These are phyloP conservation scores for Septoria petroselini DNA, from an alignment of 2,329 filamentous ascomycete species.

Conservation along the genomic window DNA sequence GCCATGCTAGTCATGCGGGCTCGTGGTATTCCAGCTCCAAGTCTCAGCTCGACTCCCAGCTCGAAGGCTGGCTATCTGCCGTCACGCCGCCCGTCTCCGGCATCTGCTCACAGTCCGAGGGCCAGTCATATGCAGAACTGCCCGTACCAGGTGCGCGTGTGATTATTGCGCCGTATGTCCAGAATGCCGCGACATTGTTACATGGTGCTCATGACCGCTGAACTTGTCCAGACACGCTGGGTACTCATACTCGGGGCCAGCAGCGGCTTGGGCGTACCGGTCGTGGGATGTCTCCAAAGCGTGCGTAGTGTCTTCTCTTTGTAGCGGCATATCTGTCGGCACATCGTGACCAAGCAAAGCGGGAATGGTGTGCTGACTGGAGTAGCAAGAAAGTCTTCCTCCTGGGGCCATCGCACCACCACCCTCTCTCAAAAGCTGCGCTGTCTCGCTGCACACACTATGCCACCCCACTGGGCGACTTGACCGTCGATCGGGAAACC, in stretches of 20 bases:
- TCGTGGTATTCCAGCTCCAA: slow-evolving; percentile 76
- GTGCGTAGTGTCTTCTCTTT: slow-evolving; percentile 43
- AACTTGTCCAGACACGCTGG: slow-evolving; percentile 72
- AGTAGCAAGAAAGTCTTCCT: slow-evolving; percentile 80
- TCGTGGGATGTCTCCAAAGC: slow-evolving; percentile 75
- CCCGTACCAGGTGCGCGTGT: slow-evolving; percentile 74
- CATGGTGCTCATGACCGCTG: slow-evolving; percentile 33
- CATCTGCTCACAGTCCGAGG: slow-evolving; percentile 48
- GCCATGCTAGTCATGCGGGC: slow-evolving; percentile 72
- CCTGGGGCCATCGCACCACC: slow-evolving; percentile 87
- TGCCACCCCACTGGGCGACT: slow-evolving; percentile 69
- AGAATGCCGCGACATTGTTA: slow-evolving; percentile 2
- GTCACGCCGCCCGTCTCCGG: slow-evolving; percentile 67
- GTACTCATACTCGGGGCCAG: slow-evolving; percentile 85
- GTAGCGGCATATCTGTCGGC: not conserved
- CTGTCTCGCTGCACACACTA: slow-evolving; percentile 70
- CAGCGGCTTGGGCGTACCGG: slow-evolving; percentile 93
- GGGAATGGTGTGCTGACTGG: slow-evolving; percentile 8
- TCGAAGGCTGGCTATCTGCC: slow-evolving; percentile 69
- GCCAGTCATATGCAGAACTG: slow-evolving; percentile 45
- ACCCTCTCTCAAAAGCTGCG: slow-evolving; percentile 73
- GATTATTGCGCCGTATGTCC: slow-evolving; percentile 80
- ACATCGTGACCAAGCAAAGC: not conserved
- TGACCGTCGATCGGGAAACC: slow-evolving; percentile 61
- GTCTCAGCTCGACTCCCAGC: slow-evolving; percentile 60